These are phyloP conservation scores for Hamigera avellanea DNA, from an alignment of 495 filamentous ascomycete genomes.

Conservation along the genomic window DNA sequence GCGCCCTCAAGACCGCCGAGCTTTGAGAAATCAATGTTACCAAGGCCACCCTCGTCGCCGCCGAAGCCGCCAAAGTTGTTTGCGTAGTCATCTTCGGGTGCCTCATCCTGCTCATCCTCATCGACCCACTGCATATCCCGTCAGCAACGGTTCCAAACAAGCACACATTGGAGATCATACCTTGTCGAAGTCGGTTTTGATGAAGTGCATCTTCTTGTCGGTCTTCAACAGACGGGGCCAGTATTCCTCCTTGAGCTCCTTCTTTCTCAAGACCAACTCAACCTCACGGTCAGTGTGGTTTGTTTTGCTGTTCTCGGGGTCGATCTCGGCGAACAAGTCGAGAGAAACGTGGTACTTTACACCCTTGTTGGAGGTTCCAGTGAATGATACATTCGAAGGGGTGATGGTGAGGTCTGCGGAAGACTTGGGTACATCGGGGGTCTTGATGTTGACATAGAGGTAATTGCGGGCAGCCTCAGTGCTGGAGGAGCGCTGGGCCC, in stretches of 20 bases:
- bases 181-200: conserved; percentile 99
- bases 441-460: conserved; percentile 82
- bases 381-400: conserved; percentile 65
- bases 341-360: conserved; percentile 73
- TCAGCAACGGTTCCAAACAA: conserved; percentile 9
- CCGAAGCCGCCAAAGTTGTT: conserved; percentile 59
- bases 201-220: conserved; percentile 77
- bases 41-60: conserved; percentile 35
- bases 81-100: conserved; percentile 65
- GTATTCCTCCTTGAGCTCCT: conserved; percentile 81
- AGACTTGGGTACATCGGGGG: conserved; percentile 59
- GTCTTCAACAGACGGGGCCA: conserved; percentile 94
- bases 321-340: conserved; percentile 89
- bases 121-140: conserved; percentile 70
- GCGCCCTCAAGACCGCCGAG: conserved; percentile 49
- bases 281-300: conserved; percentile 76
- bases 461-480: conserved; percentile 76
- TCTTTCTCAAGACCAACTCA: conserved; percentile 88
- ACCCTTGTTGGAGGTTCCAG: conserved; percentile 71
- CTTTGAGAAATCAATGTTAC: conserved; percentile 63
- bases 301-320: conserved; percentile 64
- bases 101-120: conserved; percentile 95
- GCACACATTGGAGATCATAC: conserved; percentile 26
- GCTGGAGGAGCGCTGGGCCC: conserved; percentile 89
- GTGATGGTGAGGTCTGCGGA: conserved; percentile 71